phyloP scores from a whole-genome alignment of 2,329 filamentous ascomycete species.

The Westerdykella sp. region DNA sequence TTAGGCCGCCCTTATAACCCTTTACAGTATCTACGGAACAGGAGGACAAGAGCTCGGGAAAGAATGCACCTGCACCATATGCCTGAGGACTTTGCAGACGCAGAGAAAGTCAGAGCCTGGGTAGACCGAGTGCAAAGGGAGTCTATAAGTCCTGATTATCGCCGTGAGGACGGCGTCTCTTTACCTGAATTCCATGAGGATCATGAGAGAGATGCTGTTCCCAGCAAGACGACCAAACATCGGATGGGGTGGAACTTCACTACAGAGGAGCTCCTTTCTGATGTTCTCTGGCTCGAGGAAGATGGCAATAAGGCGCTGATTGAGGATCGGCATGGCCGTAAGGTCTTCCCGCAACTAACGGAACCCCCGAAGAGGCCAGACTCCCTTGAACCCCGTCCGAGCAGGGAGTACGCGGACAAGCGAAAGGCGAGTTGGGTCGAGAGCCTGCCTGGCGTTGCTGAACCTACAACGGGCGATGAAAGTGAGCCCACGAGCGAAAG shows the following conservation, averaged over 20 bases:
- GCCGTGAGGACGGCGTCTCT: constrained; percentile 29
- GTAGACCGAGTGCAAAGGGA: constrained; percentile 60
- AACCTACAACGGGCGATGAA: constrained; percentile 30
- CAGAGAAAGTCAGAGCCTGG: constrained; percentile 67
- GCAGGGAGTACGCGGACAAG: constrained; percentile 31
- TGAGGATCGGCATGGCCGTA: constrained; percentile 70
- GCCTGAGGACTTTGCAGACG: constrained; percentile 69
- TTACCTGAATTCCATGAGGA: constrained; percentile 29
- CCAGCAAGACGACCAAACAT: constrained; percentile 60
- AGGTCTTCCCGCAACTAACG: constrained; percentile 53
- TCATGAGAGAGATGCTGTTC: constrained; percentile 15
- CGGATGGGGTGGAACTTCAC: constrained; percentile 80
- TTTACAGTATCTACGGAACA: constrained; percentile 84
- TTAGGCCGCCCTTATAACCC: constrained; percentile 79
- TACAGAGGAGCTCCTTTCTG: constrained; percentile 80
- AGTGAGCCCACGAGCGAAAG: constrained; percentile 35
- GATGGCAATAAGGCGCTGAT: constrained; percentile 72
- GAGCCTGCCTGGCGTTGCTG: constrained; percentile 20
- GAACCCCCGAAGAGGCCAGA: constrained; percentile 17
- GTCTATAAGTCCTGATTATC: constrained; percentile 35
- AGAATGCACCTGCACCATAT: constrained; percentile 68
- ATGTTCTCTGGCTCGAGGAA: constrained; percentile 85
- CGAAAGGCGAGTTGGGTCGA: constrained; percentile 31
- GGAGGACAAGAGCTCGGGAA: constrained; percentile 75
- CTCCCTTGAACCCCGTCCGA: constrained; percentile 24